Percentiles rank a stretch among this genome's conserved stretches.
These are phyloP conservation scores for Marasmius sp. DNA, from an alignment of 1,284 basidiomycete species.

Conservation along the genomic window DNA sequence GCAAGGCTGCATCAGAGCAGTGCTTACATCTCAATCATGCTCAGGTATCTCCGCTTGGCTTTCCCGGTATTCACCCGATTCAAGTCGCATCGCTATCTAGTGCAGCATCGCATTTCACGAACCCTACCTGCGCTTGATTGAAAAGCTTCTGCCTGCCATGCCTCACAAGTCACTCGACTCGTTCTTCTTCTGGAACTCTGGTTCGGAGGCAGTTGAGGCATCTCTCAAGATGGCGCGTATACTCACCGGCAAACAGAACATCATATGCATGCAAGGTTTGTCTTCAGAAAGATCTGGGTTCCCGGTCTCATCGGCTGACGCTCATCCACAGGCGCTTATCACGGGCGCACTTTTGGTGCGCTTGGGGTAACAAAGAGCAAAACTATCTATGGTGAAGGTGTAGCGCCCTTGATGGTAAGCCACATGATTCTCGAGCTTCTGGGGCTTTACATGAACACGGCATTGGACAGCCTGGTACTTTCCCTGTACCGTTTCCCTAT, in stretches of 20 bases:
- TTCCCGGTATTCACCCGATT: not conserved
- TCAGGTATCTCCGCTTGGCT: slow-evolving; percentile 43
- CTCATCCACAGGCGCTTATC: slow-evolving; percentile 64
- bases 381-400: slow-evolving; percentile 83
- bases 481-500: slow-evolving; percentile 85
- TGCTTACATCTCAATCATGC: slow-evolving; percentile 80
- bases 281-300: not conserved
- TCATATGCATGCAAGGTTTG: slow-evolving; percentile 86
- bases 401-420: slow-evolving; percentile 79
- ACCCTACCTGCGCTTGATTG: slow-evolving; percentile 77
- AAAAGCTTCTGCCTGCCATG: slow-evolving; percentile 79
- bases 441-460: slow-evolving; percentile 1
- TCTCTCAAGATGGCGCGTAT: slow-evolving; percentile 79
- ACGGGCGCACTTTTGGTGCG: slow-evolving; percentile 86
- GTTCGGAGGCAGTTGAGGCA: slow-evolving; percentile 88
- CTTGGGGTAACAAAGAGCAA: slow-evolving; percentile 91
- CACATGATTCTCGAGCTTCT: not conserved
- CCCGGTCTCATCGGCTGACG: not conserved
- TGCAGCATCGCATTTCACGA: slow-evolving; percentile 79
- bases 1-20: slow-evolving; percentile 84
- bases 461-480: slow-evolving; percentile 72
- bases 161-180: slow-evolving; percentile 87
- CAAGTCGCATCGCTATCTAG: slow-evolving; percentile 33
- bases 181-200: slow-evolving; percentile 97
- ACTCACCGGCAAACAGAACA: slow-evolving; percentile 80